phyloP scores from a whole-genome alignment of 805 yeast genomes.

The Cyberlindnera euphorbiae region DNA sequence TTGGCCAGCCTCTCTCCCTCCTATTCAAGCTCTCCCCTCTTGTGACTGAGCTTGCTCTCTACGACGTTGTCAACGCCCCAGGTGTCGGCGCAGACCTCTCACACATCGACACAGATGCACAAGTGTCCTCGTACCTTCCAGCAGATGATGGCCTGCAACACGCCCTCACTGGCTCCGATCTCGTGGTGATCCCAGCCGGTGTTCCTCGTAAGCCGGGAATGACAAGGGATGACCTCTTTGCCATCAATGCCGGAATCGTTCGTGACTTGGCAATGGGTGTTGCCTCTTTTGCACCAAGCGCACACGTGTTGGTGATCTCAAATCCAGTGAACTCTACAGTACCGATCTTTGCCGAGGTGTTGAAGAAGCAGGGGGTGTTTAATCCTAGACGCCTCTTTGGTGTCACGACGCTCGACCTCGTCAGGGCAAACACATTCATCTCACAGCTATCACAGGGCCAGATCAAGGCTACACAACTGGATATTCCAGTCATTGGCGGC shows the following conservation, averaged over 20 bases:
- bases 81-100: slow-evolving; percentile 81
- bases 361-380: slow-evolving; percentile 66
- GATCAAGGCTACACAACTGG: slow-evolving; percentile 23
- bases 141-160: slow-evolving; percentile 59
- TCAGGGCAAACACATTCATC: slow-evolving; percentile 63
- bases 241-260: slow-evolving; percentile 78
- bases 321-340: slow-evolving; percentile 85
- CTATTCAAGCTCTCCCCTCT: slow-evolving; percentile 67
- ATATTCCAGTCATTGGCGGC: slow-evolving; percentile 77
- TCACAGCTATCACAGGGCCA: slow-evolving; percentile 17
- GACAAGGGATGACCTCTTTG: slow-evolving; percentile 83
- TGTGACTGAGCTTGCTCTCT: slow-evolving; percentile 64
- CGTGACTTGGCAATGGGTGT: slow-evolving; percentile 68
- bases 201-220: slow-evolving; percentile 88
- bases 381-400: slow-evolving; percentile 77
- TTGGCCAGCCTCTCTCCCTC: slow-evolving; percentile 67
- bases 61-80: slow-evolving; percentile 71
- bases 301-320: slow-evolving; percentile 62
- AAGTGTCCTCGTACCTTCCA: slow-evolving; percentile 59
- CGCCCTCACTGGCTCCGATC: slow-evolving; percentile 76
- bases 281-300: slow-evolving; percentile 64
- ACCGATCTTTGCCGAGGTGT: slow-evolving; percentile 77
- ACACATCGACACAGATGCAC: slow-evolving; percentile 72
- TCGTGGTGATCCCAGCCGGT: slow-evolving; percentile 87
- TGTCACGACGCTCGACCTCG: slow-evolving; percentile 76